phyloP scores from a whole-genome alignment of 257 asterid species.

The Penstemon davidsonii region DNA sequence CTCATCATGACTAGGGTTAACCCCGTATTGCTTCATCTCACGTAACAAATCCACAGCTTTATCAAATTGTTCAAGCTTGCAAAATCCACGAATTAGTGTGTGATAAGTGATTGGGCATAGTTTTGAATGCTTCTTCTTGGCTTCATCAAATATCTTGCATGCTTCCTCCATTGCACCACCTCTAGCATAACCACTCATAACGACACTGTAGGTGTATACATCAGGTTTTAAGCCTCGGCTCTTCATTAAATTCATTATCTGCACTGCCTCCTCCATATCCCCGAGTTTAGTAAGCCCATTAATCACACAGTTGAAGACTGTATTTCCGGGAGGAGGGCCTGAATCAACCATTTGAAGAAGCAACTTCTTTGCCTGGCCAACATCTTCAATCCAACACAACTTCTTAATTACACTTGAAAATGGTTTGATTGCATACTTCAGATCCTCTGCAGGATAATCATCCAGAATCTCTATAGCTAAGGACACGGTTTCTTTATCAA shows the following conservation, averaged over 20 bases:
- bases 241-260: conserved; percentile 55
- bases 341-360: conserved; percentile 64
- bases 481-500: conserved; percentile 48
- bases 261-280: conserved; percentile 60
- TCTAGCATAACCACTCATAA: conserved; percentile 67
- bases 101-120: conserved; percentile 65
- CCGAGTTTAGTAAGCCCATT: conserved; percentile 64
- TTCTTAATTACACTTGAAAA: conserved; percentile 59
- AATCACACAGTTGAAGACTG: conserved; percentile 60
- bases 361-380: conserved; percentile 57
- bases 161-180: conserved; percentile 75
- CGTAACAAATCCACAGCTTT: conserved; percentile 57
- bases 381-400: conserved; percentile 72
- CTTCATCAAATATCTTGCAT: conserved; percentile 60
- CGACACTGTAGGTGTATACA: conserved; percentile 68
- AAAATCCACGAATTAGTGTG: conserved; percentile 70
- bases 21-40: conserved; percentile 74
- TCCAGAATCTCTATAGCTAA: conserved; percentile 62
- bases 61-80: conserved; percentile 80
- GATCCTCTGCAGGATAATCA: conserved; percentile 48
- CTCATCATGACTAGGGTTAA: conserved; percentile 65
- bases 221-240: conserved; percentile 82
- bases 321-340: conserved; percentile 87
- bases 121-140: conserved; percentile 63
- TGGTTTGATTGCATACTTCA: conserved; percentile 54